These are phyloP conservation scores for Tricladium varicosporioides DNA, from an alignment of 2,329 filamentous ascomycete genomes.

Conservation along the genomic window DNA sequence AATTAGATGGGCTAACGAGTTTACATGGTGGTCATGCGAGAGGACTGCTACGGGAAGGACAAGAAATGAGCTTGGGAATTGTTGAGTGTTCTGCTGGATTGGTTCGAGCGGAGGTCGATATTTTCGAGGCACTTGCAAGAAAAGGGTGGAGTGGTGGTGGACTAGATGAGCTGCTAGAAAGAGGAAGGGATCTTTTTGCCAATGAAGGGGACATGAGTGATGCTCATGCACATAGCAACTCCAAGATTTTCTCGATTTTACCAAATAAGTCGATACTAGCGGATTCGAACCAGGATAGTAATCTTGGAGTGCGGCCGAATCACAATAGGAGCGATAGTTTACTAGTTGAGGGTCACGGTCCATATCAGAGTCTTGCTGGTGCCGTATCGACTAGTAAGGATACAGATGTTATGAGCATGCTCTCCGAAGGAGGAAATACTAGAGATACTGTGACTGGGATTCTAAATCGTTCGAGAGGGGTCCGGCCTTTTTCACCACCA, in stretches of 20 bases:
- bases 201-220: constrained; percentile 35
- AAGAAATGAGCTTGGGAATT: constrained; percentile 61
- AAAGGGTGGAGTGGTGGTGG: constrained; percentile 69
- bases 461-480: constrained; percentile 51
- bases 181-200: constrained; percentile 60
- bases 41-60: constrained; percentile 58
- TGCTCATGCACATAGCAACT: constrained; percentile 37
- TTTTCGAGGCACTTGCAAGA: constrained; percentile 63
- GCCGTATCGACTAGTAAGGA: constrained; percentile 39
- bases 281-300: constrained; percentile 40
- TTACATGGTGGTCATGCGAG: constrained; percentile 61
- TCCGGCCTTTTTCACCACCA: constrained; percentile 60
- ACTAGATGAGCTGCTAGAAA: constrained; percentile 63
- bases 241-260: constrained; percentile 62
- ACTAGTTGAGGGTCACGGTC: constrained; percentile 46
- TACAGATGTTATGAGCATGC: constrained; percentile 47
- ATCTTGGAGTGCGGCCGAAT: constrained; percentile 12
- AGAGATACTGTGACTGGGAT: constrained; percentile 18
- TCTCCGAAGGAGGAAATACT: constrained; percentile 43
- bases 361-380: constrained; percentile 57
- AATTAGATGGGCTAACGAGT: constrained; percentile 60
- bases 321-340: constrained; percentile 54
- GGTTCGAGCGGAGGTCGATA: constrained; percentile 67
- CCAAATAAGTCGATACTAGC: constrained; percentile 63
- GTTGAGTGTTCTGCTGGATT: constrained; percentile 64